Evolutionary conservation across 2,329 filamentous ascomycete species (phyloP).

Genomic region (Fusarium graminum): DNA sequence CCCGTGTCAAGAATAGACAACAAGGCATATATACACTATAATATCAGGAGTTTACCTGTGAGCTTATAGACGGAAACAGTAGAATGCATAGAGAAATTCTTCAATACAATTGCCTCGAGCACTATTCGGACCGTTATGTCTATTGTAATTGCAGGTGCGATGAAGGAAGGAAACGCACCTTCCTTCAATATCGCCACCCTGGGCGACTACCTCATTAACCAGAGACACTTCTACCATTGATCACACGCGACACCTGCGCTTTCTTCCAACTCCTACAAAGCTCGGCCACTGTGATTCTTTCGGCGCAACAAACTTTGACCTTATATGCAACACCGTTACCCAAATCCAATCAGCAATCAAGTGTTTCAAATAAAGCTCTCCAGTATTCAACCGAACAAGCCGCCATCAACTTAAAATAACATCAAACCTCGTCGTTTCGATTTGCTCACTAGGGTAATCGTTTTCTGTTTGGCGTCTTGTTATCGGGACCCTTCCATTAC

Average conservation of each 20-base stretch:
- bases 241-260: no score
- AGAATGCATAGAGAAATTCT: no score
- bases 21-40: no score
- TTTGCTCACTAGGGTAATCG: slow-evolving; percentile 5
- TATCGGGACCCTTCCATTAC: neutral
- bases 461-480: slow-evolving; percentile 1
- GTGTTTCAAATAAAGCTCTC: slow-evolving; percentile 15
- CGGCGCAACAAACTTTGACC: slow-evolving; percentile 1
- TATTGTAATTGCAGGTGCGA: neutral
- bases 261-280: neutral
- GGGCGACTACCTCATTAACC: neutral
- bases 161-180: neutral
- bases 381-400: slow-evolving; percentile 7
- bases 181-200: neutral
- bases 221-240: neutral
- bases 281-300: neutral
- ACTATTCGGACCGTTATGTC: no score
- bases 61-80: no score
- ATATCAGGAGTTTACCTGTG: no score
- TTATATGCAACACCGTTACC: neutral
- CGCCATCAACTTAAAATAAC: neutral
- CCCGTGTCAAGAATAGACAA: no score
- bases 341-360: slow-evolving; percentile 1
- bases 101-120: no score
- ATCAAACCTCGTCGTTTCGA: neutral